phyloP scores from a whole-genome alignment of 2,329 filamentous ascomycete species.

The Xylariomycetidae sp. region DNA sequence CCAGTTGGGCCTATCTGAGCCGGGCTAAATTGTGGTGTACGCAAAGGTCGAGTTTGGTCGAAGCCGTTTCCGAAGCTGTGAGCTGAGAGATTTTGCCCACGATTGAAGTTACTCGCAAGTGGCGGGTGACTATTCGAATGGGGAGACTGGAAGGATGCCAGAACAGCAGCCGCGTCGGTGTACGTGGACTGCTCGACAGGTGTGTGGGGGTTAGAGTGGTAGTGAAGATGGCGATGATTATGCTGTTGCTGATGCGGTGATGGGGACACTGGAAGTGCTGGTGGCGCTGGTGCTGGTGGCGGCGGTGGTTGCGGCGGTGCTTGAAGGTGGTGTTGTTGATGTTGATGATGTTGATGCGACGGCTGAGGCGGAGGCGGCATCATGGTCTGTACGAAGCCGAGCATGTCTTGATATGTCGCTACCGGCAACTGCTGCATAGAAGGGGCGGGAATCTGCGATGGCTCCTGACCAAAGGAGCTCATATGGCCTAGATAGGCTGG shows the following conservation, averaged over 20 bases:
- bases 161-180: constrained; percentile 22
- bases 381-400: constrained; percentile 18
- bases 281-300: constrained; percentile 12
- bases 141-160: constrained; percentile 25
- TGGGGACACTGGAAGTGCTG: constrained; percentile 16
- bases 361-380: constrained; percentile 25
- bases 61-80: constrained; percentile 12
- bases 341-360: constrained; percentile 20
- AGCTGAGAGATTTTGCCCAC: constrained; percentile 11
- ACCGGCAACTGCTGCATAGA: constrained; percentile 22
- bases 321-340: constrained; percentile 18
- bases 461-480: constrained; percentile 57
- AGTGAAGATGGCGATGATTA: constrained; percentile 13
- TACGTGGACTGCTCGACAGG: constrained; percentile 21
- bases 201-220: constrained; percentile 9
- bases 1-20: constrained; percentile 16
- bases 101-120: constrained; percentile 11
- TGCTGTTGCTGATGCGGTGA: constrained; percentile 8
- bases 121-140: constrained; percentile 15
- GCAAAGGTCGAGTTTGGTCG: constrained; percentile 13
- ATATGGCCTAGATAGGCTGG: constrained; percentile 62
- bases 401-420: constrained; percentile 21
- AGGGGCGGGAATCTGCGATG: constrained; percentile 24
- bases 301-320: constrained; percentile 22
- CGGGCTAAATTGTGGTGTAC: constrained; percentile 12